These are phyloP conservation scores for Ceratopteris richardii DNA, from an alignment of 75 land plant species.

Conservation along the genomic window DNA sequence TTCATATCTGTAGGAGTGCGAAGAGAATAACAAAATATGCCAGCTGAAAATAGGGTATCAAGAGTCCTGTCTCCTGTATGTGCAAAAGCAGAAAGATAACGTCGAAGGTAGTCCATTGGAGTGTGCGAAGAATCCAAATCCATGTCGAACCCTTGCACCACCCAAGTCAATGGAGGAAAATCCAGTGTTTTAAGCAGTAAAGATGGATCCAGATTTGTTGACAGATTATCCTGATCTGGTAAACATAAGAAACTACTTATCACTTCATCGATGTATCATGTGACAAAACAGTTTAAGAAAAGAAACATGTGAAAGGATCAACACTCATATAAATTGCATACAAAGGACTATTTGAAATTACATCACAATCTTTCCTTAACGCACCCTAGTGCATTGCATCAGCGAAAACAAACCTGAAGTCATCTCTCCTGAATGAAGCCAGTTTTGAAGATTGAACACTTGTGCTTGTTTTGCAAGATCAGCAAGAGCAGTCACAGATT, in stretches of 20 bases:
- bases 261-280: too few relatives aligned
- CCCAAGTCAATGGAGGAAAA: conserved; percentile 47
- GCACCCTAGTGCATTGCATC: too few relatives aligned
- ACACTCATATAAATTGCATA: too few relatives aligned
- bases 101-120: conserved; percentile 34
- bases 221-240: conserved; percentile 10
- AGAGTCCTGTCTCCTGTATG: conserved; percentile 42
- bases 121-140: conserved; percentile 22
- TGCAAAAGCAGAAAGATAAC: conserved; percentile 34
- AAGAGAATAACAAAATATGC: conserved; percentile 36
- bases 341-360: too few relatives aligned
- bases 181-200: conserved; percentile 41
- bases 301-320: too few relatives aligned
- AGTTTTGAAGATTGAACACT: conserved; percentile 41
- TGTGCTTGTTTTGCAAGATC: conserved; percentile 45
- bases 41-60: conserved; percentile 36
- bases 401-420: neutral
- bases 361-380: too few relatives aligned
- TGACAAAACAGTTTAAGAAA: too few relatives aligned
- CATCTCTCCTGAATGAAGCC: conserved; percentile 34
- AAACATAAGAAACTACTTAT: too few relatives aligned
- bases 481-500: conserved; percentile 41
- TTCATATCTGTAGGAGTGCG: conserved; percentile 45
- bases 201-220: conserved; percentile 25
- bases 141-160: conserved; percentile 45